A percentile compares a stretch with the other conserved stretches of the same genome.
phyloP scores from a whole-genome alignment of 208 protist genomes.

The Trypanosoma rangeli region DNA sequence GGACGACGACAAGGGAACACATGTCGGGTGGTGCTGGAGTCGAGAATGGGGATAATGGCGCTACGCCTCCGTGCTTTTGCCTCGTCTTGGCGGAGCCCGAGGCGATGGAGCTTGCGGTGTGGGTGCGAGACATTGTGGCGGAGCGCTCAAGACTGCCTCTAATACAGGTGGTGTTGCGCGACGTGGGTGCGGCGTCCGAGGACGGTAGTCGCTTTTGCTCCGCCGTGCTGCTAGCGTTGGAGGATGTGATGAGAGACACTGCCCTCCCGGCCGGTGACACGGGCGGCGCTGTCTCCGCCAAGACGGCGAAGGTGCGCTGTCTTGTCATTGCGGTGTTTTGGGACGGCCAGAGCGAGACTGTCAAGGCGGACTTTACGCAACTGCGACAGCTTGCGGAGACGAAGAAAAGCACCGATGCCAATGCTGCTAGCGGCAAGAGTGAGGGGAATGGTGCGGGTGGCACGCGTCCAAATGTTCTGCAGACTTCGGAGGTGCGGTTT shows the following conservation, averaged over 20 bases:
- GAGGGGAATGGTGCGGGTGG: background rate
- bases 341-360: slow-evolving; percentile 60
- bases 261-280: background rate
- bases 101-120: slow-evolving; percentile 19
- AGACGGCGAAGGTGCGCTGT: slow-evolving; percentile 24
- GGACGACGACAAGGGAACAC: background rate
- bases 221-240: slow-evolving; percentile 3
- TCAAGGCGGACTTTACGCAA: slow-evolving; percentile 55
- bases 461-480: background rate
- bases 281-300: background rate
- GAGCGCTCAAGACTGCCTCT: slow-evolving; percentile 10
- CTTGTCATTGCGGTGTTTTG: slow-evolving; percentile 69
- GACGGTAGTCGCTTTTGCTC: slow-evolving; percentile 7
- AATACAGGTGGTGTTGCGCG: background rate
- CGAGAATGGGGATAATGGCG: background rate
- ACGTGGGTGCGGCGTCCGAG: background rate
- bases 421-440: background rate
- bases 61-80: slow-evolving; percentile 5
- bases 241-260: background rate
- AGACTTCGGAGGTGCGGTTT: slow-evolving; percentile 38
- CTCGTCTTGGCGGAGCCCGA: slow-evolving; percentile 26
- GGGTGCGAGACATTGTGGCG: slow-evolving; percentile 15
- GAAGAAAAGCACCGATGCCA: slow-evolving; percentile 1
- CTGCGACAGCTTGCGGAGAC: slow-evolving; percentile 53
- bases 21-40: background rate